Evolutionary conservation across 768 basidiomycete species (phyloP), one percentile per base, ranked within the genome.

Genomic region (Boletus pseudo-olivaceus): DNA sequence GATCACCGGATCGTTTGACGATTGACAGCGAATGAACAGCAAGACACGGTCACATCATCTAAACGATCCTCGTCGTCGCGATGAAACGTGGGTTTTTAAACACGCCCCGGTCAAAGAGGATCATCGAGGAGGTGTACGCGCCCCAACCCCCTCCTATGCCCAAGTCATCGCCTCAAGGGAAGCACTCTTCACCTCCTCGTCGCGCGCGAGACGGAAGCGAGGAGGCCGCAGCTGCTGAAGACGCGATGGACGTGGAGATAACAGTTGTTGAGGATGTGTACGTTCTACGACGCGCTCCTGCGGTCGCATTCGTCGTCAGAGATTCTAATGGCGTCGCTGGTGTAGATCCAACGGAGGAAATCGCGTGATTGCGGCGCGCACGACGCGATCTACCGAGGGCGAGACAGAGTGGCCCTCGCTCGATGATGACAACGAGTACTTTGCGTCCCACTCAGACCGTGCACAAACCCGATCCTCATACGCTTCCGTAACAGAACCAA

Each of bases 11-110:
- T 14, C 12, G 20, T 23, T 40, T 23, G 39, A 38, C 12, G 20
- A 14, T 40, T 23, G 39, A 38, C 39, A 12, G 15, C 8, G 40
- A 23, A 15, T 7, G 14, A 26, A 41, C 40, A 23, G 4, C 40
- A 14, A n/a, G n/a, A n/a, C n/a, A n/a, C n/a, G n/a, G n/a, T n/a
- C n/a, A n/a, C n/a, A n/a, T n/a, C 2, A 20, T 33, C 50, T 47
- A 32, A 47, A 35, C 43, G 12, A 47, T 10, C n/a, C 7, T 27
- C 33, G 10, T 32, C 37, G 26, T 17, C 33, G 26, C 40, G 23
- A 69, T 68, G 67, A 61, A 61, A 38, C 65, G 63, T 5, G 65
- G 63, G 0, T 61, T 69, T 32, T 32, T 61, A 30, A 63, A 63
- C 30, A 51, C 53, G 2, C 0, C 47, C 0, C 57, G 53, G 17